Conservation (phyloP, 371 early-diverging fungal genomes). For the Nematocida sp. region DNA sequence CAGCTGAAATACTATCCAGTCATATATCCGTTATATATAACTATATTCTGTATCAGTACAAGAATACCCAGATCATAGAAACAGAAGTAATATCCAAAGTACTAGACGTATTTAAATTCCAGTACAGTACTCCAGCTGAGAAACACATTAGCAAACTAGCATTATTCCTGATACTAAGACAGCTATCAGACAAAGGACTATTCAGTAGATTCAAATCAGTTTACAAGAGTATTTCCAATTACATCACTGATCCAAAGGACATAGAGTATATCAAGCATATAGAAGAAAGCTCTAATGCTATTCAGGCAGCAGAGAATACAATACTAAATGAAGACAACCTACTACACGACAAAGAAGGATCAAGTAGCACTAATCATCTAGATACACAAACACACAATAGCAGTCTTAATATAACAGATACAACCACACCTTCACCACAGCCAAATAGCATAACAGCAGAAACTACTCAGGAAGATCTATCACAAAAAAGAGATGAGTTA, state of each 20-base stretch:
- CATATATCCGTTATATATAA: slow-evolving; percentile 35
- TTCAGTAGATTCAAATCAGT: too few relatives aligned
- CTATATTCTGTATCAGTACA: slow-evolving; percentile 28
- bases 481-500: slow-evolving; percentile 39
- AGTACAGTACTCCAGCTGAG: not conserved
- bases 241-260: too few relatives aligned
- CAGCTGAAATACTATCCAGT: slow-evolving; percentile 6
- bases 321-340: too few relatives aligned
- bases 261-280: too few relatives aligned
- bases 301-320: too few relatives aligned
- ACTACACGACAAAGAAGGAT: too few relatives aligned
- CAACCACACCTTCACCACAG: not conserved
- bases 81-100: not conserved
- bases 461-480: not conserved
- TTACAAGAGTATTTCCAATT: too few relatives aligned
- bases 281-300: too few relatives aligned
- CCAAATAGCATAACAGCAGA: not conserved
- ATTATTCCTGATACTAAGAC: not conserved
- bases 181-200: too few relatives aligned
- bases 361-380: too few relatives aligned
- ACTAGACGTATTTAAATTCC: not conserved
- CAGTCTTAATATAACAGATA: too few relatives aligned
- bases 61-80: not conserved
- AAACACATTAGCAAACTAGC: not conserved
- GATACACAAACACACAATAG: too few relatives aligned